Percentiles rank a stretch among this genome's conserved stretches.
Evolutionary conservation across 352 stramenopile genomes (phyloP).

Genomic region (Pythium oligandrum): DNA sequence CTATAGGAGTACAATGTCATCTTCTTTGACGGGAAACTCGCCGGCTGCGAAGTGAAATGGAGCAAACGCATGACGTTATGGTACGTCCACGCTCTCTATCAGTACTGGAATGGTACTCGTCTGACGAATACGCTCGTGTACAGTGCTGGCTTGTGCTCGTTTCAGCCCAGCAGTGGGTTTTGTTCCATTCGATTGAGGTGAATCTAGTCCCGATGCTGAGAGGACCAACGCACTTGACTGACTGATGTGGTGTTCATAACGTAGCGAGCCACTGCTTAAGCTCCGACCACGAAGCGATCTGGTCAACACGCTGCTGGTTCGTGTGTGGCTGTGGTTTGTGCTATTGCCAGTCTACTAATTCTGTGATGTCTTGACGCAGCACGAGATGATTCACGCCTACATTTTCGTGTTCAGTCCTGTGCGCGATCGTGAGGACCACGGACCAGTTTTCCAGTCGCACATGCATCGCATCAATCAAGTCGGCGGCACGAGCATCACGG

Average conservation of each 20-base stretch:
- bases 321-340: neutral
- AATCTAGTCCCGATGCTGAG: no score
- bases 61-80: constrained; percentile 89
- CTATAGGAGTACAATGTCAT: constrained; percentile 74
- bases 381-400: constrained; percentile 91
- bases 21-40: constrained; percentile 79
- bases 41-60: constrained; percentile 85
- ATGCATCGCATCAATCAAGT: constrained; percentile 75
- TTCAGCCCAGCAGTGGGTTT: constrained; percentile 64
- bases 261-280: constrained; percentile 74
- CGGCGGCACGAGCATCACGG: constrained; percentile 70
- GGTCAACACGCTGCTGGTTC: constrained; percentile 83
- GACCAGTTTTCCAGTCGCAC: constrained; percentile 72
- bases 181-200: constrained; percentile 84
- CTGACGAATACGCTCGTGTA: neutral
- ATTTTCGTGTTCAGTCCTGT: constrained; percentile 78
- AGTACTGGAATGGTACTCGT: neutral
- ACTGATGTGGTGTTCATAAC: neutral
- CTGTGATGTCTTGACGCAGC: constrained; percentile 25
- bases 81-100: constrained; percentile 14
- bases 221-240: neutral
- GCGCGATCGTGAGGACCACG: constrained; percentile 83
- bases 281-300: constrained; percentile 77
- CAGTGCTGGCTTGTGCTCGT: constrained; percentile 78
- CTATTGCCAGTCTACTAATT: no score